Evolutionary conservation across 2,329 filamentous ascomycete genomes (phyloP).

Genomic region (Dothiorella sarmentorum): DNA sequence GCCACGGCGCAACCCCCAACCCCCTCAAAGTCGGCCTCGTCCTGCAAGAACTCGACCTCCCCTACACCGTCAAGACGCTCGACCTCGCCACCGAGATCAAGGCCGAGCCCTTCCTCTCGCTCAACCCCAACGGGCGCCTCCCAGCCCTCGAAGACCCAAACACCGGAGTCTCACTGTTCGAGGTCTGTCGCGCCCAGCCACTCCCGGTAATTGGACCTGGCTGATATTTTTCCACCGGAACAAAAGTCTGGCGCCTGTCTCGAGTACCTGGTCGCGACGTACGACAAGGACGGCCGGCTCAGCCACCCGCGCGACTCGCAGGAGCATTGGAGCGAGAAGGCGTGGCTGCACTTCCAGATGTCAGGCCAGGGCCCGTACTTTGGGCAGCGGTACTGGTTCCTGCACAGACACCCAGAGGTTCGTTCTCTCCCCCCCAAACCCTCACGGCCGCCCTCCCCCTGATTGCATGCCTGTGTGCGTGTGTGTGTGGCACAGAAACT

Average conservation of each 20-base stretch:
- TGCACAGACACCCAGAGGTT: conserved; percentile 16
- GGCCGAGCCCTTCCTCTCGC: conserved; percentile 30
- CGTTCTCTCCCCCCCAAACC: too few species aligned
- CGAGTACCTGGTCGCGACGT: conserved; percentile 43
- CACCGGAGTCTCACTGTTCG: conserved; percentile 39
- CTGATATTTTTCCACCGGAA: too few species aligned
- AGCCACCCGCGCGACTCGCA: conserved; percentile 33
- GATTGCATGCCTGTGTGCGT: too few species aligned
- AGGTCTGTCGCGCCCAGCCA: conserved; percentile 21
- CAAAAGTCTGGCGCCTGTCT: conserved; percentile 42
- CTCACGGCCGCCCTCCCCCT: too few species aligned
- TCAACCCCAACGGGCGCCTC: conserved; percentile 42
- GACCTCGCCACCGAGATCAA: conserved; percentile 40
- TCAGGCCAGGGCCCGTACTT: conserved; percentile 49
- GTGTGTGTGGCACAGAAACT: too few species aligned
- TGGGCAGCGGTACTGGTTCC: conserved; percentile 36
- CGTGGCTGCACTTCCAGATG: conserved; percentile 46
- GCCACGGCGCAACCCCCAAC: too few species aligned
- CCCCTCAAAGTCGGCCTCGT: conserved; percentile 31
- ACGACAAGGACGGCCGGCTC: conserved; percentile 41
- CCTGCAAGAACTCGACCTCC: conserved; percentile 44
- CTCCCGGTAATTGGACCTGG: not conserved
- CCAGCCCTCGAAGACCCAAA: conserved; percentile 46
- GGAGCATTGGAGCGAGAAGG: conserved; percentile 40
- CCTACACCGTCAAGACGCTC: conserved; percentile 37